Conservation (phyloP, 2,329 filamentous ascomycete species). For the Neocatenulostroma microsporum region DNA sequence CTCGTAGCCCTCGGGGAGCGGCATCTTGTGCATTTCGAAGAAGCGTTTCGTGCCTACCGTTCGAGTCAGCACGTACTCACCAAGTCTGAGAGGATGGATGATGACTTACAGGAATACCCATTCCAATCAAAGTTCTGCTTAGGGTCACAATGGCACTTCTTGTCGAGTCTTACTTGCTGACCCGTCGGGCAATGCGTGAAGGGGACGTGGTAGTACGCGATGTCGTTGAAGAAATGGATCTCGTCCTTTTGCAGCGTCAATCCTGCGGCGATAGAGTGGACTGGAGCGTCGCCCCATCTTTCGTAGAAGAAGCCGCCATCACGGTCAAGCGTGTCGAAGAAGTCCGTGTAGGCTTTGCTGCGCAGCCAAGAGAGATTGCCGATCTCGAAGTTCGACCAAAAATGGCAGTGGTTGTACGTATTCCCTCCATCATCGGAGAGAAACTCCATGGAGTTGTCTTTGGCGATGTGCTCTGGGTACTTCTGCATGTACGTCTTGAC, state of each 20-base stretch:
- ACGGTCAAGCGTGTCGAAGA: conserved; percentile 76
- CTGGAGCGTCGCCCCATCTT: conserved; percentile 93
- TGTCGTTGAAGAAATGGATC: conserved; percentile 98
- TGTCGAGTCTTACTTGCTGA: conserved; percentile 72
- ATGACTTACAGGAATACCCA: conserved; percentile 79
- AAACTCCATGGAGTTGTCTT: conserved; percentile 83
- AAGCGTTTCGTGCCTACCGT: conserved; percentile 70
- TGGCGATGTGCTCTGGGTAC: conserved; percentile 77
- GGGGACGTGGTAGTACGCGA: conserved; percentile 94
- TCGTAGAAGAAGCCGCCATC: conserved; percentile 99
- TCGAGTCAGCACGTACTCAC: not conserved
- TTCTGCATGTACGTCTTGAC: conserved; percentile 88
- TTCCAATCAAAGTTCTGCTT: conserved; percentile 99
- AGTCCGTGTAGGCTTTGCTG: conserved; percentile 81
- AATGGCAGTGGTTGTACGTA: conserved; percentile 95
- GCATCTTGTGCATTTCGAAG: conserved; percentile 72
- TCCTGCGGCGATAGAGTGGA: conserved; percentile 91
- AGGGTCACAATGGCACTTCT: conserved; percentile 91
- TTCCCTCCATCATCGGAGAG: conserved; percentile 86
- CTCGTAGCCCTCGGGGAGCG: conserved; percentile 81
- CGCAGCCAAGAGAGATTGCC: conserved; percentile 91
- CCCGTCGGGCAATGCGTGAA: conserved; percentile 96
- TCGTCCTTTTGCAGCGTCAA: conserved; percentile 86
- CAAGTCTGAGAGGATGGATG: not conserved
- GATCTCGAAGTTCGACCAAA: conserved; percentile 99